Conservation (phyloP, 228 moss, liverwort and hornwort species). For the Sphagnum fallax region DNA sequence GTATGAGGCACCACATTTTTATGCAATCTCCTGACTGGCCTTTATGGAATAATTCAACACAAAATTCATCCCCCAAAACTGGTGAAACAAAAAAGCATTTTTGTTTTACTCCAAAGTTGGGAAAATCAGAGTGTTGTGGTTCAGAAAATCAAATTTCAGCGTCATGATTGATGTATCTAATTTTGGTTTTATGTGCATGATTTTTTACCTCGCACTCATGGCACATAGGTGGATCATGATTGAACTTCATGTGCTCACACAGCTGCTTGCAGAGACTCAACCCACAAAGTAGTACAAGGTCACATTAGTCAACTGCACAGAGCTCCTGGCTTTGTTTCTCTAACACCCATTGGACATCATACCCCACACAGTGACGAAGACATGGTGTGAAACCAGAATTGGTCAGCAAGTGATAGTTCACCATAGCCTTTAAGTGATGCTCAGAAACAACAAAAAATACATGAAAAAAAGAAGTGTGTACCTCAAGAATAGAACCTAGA, state of each 20-base stretch:
- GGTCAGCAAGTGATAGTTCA: too few relatives aligned
- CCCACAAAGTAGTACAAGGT: neutral
- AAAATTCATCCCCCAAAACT: too few relatives aligned
- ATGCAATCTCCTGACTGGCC: too few relatives aligned
- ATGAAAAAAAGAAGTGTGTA: too few relatives aligned
- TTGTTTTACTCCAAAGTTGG: too few relatives aligned
- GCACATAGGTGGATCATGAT: constrained; percentile 37
- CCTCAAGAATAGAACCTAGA: too few relatives aligned
- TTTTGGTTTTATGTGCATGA: neutral
- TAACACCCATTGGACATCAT: neutral
- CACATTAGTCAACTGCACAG: neutral
- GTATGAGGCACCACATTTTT: neutral
- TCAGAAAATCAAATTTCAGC: too few relatives aligned
- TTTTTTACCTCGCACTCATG: constrained; percentile 31
- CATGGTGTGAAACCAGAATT: constrained; percentile 1
- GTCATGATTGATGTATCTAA: neutral
- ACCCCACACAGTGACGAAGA: neutral
- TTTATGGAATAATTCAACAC: too few relatives aligned
- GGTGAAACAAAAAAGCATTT: too few relatives aligned
- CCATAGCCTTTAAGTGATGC: neutral
- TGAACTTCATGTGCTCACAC: constrained; percentile 54
- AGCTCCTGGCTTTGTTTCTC: neutral
- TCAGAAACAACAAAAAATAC: neutral
- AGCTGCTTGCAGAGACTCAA: constrained; percentile 17
- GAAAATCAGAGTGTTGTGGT: too few relatives aligned